phyloP scores from a whole-genome alignment of 768 basidiomycete species.

The Panellus pusillus region DNA sequence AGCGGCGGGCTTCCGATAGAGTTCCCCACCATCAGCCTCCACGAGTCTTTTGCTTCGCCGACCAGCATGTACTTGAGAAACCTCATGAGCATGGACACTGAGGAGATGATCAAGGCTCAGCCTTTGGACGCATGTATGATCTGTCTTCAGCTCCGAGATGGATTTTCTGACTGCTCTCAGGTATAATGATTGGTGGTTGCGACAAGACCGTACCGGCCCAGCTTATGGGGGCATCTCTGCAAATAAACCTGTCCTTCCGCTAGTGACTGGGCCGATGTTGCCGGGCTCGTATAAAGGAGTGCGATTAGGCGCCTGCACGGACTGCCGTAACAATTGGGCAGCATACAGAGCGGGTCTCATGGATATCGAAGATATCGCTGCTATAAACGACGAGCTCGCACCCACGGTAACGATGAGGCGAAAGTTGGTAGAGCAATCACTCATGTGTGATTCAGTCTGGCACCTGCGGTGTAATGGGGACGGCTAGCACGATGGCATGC shows the following conservation, averaged over 20 bases:
- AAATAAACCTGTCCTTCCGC: constrained; percentile 18
- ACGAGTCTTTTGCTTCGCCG: constrained; percentile 20
- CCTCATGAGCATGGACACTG: constrained; percentile 21
- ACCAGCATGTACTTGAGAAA: constrained; percentile 22
- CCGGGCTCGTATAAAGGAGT: constrained; percentile 17
- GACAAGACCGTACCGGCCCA: constrained; percentile 22
- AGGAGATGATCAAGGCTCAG: constrained; percentile 23
- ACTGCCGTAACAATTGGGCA: constrained; percentile 21
- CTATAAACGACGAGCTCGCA: constrained; percentile 20
- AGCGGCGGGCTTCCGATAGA: constrained; percentile 20
- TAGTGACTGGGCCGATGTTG: constrained; percentile 22
- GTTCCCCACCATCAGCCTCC: constrained; percentile 20
- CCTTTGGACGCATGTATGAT: constrained; percentile 20
- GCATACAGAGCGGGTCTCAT: constrained; percentile 21
- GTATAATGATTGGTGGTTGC: constrained; percentile 22
- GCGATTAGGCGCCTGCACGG: constrained; percentile 20
- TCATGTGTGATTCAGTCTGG: constrained; percentile 2
- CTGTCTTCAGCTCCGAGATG: not conserved
- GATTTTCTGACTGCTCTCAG: not conserved
- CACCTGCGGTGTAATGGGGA: constrained; percentile 23
- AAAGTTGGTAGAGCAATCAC: not conserved
- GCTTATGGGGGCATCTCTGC: constrained; percentile 22
- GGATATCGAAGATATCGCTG: constrained; percentile 22
- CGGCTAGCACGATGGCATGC: constrained; percentile 22
- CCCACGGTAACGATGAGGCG: constrained; percentile 8